Evolutionary conservation across 768 basidiomycete genomes (phyloP), one percentile per base, ranked within the genome.

Genomic region (Serendipita sp.): DNA sequence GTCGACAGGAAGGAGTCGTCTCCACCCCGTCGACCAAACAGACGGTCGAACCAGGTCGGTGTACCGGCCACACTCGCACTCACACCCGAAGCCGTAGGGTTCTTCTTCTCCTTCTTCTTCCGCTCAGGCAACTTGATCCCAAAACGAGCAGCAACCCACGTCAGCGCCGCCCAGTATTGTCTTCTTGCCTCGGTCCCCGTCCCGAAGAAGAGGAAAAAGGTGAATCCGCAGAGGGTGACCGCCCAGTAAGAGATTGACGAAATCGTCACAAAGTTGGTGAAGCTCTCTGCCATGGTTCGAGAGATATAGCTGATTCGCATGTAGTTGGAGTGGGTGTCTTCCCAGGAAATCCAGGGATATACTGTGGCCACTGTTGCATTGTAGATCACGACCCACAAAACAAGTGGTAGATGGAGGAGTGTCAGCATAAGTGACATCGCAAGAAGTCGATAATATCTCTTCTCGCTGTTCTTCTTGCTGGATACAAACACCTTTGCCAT

Each of bases 151-250:
- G 33, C 27, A 1, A 6, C 31, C 10, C 10, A 6, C 18, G 36
- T 45, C 66, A 77, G 71, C 0, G 74, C 76, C 4, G 70, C 69
- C 8, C 75, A 72, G 68, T 86, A 86, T 67, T 81, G 73, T 69
- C 75, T 78, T 64, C 76, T 73, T 33, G 84, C 83, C 69, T 86
- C 85, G 27, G 78, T 76, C 10, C 80, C 81, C 62, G 84, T 79
- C 1, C 83, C 85, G 69, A 87, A 87, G 75, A 83, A 81, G 16
- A 70, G 71, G 69, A 86, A 87, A 75, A 86, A 86, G 45, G 80
- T 13, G 65, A 85, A 71, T 2, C 81, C 79, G 67, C 78, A 80
- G 36, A 76, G 66, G 3, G 81, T 66, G 16, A 74, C 67, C 27
- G 75, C 62, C 82, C 82, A 83, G 60, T 83, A 77, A 3, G 72